Conservation (phyloP, 768 basidiomycete species). For the Mycena indigotica region DNA sequence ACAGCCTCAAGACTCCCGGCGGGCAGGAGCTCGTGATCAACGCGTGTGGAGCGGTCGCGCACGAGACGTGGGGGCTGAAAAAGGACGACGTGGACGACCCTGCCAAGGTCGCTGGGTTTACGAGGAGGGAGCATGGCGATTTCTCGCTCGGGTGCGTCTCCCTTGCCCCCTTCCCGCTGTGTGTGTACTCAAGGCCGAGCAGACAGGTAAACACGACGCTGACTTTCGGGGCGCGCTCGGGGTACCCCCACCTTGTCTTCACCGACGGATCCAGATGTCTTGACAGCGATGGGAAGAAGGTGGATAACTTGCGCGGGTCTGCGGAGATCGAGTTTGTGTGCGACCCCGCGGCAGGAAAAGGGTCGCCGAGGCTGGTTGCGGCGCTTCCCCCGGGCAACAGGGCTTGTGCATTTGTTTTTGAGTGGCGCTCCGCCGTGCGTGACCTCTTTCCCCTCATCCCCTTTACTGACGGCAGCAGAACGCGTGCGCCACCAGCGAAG, state of each 20-base stretch:
- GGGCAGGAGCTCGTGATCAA: constrained; percentile 59
- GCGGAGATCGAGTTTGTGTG: constrained; percentile 79
- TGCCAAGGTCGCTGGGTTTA: constrained; percentile 55
- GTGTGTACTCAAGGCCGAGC: background rate
- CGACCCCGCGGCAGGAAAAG: constrained; percentile 60
- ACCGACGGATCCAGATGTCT: constrained; percentile 67
- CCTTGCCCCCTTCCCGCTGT: background rate
- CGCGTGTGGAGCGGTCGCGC: constrained; percentile 58
- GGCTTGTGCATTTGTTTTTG: constrained; percentile 79
- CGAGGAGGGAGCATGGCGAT: constrained; percentile 63
- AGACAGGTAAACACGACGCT: constrained; percentile 74
- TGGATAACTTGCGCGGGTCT: constrained; percentile 50
- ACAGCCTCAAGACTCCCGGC: constrained; percentile 50
- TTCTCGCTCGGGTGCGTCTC: constrained; percentile 69
- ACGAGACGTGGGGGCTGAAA: constrained; percentile 61
- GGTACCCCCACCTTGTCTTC: constrained; percentile 48
- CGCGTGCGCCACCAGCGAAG: constrained; percentile 72
- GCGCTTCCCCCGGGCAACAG: constrained; percentile 65
- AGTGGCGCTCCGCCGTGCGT: constrained; percentile 82
- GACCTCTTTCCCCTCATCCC: constrained; percentile 1
- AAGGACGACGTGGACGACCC: constrained; percentile 49
- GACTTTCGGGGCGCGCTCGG: constrained; percentile 53
- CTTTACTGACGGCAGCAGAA: constrained; percentile 39
- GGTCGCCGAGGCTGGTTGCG: constrained; percentile 57
- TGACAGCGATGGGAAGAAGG: constrained; percentile 37